These are phyloP conservation scores for Acanthamoeba royreba DNA, from an alignment of 208 protist genomes.

Conservation along the genomic window DNA sequence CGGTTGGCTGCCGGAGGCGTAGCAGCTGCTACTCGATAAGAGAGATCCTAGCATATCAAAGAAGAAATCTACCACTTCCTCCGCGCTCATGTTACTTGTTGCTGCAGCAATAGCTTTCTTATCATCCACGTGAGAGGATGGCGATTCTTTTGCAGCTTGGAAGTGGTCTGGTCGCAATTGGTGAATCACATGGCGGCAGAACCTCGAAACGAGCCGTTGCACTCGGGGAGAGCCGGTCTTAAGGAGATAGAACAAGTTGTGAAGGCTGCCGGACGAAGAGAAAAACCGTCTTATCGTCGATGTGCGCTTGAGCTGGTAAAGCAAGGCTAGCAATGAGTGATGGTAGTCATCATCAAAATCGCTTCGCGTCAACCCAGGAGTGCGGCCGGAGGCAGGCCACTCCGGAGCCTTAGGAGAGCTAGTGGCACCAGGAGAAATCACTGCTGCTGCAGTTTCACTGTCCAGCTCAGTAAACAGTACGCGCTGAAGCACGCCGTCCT, in stretches of 20 bases:
- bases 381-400: not conserved
- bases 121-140: not conserved
- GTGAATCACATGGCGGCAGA: not conserved
- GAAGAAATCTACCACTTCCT: not conserved
- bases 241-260: not conserved
- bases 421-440: not conserved
- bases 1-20: not conserved
- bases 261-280: not conserved
- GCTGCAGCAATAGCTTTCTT: not conserved
- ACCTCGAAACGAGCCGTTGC: not conserved
- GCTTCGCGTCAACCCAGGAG: no score
- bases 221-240: not conserved
- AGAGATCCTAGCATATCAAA: not conserved
- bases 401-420: not conserved
- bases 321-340: not conserved
- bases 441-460: no score
- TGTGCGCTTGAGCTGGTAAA: slow-evolving; percentile 27
- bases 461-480: not conserved
- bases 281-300: not conserved
- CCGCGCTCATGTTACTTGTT: not conserved
- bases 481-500: not conserved
- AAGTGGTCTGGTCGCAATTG: not conserved
- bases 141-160: not conserved
- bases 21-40: not conserved
- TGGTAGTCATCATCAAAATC: slow-evolving; percentile 7